Percentiles rank a stretch among this genome's conserved stretches.
Evolutionary conservation across 2,329 filamentous ascomycete genomes (phyloP).

Genomic region (Aspergillus cejpii): DNA sequence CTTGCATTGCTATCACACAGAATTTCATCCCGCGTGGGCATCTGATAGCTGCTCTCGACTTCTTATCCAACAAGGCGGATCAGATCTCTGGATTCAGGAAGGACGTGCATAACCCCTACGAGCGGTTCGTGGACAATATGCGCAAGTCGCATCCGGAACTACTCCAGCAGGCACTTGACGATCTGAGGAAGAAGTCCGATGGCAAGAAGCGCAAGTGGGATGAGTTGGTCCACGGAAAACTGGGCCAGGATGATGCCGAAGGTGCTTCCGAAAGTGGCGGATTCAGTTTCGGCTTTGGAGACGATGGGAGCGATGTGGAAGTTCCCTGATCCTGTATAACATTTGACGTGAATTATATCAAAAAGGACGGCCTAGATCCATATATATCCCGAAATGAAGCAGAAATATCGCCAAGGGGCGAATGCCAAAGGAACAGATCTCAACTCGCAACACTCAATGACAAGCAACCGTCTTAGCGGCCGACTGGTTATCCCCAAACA

Average conservation of each 20-base stretch:
- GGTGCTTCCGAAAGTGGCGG: conserved; percentile 34
- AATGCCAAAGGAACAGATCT: not conserved
- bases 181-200: conserved; percentile 56
- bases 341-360: not conserved
- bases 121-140: conserved; percentile 66
- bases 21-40: conserved; percentile 82
- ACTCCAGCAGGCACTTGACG: conserved; percentile 57
- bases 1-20: conserved; percentile 82
- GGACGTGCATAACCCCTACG: conserved; percentile 64
- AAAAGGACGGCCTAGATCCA: conserved; percentile 1
- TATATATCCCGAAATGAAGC: conserved; percentile 1
- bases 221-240: conserved; percentile 57
- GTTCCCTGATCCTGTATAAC: conserved; percentile 34
- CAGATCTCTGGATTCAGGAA: conserved; percentile 81
- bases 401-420: not conserved
- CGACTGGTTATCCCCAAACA: conserved; percentile 65
- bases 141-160: conserved; percentile 57
- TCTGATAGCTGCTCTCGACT: conserved; percentile 67
- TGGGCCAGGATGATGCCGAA: conserved; percentile 28
- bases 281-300: conserved; percentile 61
- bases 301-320: conserved; percentile 50
- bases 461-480: conserved; percentile 84
- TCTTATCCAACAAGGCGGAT: conserved; percentile 72
- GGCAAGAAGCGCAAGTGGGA: conserved; percentile 83
- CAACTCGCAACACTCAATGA: conserved; percentile 52